A percentile compares a stretch with the other conserved stretches of the same genome.
Evolutionary conservation across 805 yeast genomes (phyloP).

Genomic region (Ogataea methanolica): DNA sequence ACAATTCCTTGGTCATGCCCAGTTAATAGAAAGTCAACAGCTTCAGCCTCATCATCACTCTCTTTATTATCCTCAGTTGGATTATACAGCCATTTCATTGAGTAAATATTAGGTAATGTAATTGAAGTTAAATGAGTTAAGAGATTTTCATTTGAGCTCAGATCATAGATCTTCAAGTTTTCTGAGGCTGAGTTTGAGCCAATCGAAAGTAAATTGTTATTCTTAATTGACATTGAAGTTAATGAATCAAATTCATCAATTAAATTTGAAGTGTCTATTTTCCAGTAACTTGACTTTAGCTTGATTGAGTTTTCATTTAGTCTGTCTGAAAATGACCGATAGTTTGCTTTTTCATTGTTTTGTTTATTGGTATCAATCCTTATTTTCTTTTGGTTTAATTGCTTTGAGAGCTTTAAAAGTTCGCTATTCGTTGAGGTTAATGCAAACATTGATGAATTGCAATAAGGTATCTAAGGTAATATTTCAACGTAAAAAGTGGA

Average conservation of each 20-base stretch:
- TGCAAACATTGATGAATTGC: too few species aligned
- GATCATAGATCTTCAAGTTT: slow-evolving; percentile 49
- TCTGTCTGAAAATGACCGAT: slow-evolving; percentile 3
- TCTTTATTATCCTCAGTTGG: slow-evolving; percentile 5
- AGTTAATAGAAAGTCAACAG: slow-evolving; percentile 45
- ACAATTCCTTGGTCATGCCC: slow-evolving; percentile 77
- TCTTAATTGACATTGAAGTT: slow-evolving; percentile 37
- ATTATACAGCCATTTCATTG: slow-evolving; percentile 47
- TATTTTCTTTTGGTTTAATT: slow-evolving; percentile 4
- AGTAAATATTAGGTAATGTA: slow-evolving; percentile 49
- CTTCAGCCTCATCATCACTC: slow-evolving; percentile 23
- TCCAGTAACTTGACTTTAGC: slow-evolving; percentile 32
- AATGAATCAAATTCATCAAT: slow-evolving; percentile 20
- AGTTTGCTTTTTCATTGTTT: not conserved
- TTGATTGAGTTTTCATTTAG: slow-evolving; percentile 14
- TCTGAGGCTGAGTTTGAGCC: slow-evolving; percentile 42
- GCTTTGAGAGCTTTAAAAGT: slow-evolving; percentile 7
- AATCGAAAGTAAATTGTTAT: slow-evolving; percentile 39
- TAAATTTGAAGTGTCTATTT: slow-evolving; percentile 17
- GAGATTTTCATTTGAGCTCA: slow-evolving; percentile 35
- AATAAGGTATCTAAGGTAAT: too few species aligned
- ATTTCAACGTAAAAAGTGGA: too few species aligned
- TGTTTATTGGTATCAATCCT: not conserved
- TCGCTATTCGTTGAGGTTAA: slow-evolving; percentile 1
- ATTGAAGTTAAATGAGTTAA: slow-evolving; percentile 59